A percentile compares a stretch with the other conserved stretches of the same genome.
Conservation (phyloP, 179 eudicot genomes). For the Patellifolia procumbens region DNA sequence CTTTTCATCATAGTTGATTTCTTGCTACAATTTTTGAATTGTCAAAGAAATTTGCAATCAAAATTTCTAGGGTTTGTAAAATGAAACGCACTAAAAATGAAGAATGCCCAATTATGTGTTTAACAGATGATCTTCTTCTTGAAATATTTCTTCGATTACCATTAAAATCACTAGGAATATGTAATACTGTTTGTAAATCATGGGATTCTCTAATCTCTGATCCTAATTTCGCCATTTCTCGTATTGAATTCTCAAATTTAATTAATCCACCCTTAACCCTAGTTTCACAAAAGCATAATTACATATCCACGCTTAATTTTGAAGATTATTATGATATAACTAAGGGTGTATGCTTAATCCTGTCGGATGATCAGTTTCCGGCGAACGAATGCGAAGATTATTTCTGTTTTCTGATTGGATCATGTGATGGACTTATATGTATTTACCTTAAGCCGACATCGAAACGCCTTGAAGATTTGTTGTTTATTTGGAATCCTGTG, state of each 20-base stretch:
- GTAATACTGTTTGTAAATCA: not conserved
- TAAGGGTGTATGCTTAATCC: not conserved
- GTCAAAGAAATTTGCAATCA: not conserved
- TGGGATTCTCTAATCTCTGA: not conserved
- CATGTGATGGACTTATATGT: constrained; percentile 1
- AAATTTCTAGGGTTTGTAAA: not conserved
- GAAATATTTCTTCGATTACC: not conserved
- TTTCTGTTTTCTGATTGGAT: not conserved
- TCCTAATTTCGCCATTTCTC: not conserved
- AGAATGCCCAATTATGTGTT: not conserved
- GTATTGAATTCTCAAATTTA: not conserved
- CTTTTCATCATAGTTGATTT: not conserved
- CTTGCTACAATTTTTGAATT: not conserved
- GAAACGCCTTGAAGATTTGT: not conserved
- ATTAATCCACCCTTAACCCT: not conserved
- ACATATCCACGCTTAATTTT: not conserved
- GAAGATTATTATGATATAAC: not conserved
- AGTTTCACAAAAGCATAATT: not conserved
- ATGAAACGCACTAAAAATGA: not conserved
- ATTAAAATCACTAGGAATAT: not conserved
- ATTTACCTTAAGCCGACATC: not conserved
- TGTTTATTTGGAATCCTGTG: constrained; percentile 4
- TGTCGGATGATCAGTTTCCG: not conserved
- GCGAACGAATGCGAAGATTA: not conserved
- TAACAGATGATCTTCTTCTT: not conserved